Percentiles rank a stretch among this genome's conserved stretches.
These are phyloP conservation scores for Syzygium grande DNA, from an alignment of 345 rosid species.

Conservation along the genomic window DNA sequence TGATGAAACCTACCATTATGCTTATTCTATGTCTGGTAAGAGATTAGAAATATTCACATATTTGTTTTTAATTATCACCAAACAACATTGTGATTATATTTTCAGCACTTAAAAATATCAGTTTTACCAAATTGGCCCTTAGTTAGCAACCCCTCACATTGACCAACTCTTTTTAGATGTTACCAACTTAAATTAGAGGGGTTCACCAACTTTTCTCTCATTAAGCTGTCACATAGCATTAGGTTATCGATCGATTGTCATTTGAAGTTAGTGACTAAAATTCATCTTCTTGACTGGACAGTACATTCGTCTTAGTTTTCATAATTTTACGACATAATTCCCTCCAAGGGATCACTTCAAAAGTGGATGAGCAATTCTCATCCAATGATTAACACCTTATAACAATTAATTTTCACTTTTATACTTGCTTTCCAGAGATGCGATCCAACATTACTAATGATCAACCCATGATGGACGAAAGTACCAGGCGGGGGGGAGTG, in stretches of 20 bases:
- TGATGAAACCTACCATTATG: not conserved
- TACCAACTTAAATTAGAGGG: not conserved
- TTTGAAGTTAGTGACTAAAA: not conserved
- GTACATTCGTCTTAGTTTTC: not conserved
- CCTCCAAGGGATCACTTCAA: not conserved
- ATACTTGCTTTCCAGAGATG: not conserved
- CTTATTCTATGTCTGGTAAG: not conserved
- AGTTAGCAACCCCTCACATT: not conserved
- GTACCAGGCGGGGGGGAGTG: not conserved
- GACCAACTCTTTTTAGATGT: not conserved
- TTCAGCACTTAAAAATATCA: not conserved
- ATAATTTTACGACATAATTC: not conserved
- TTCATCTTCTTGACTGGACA: not conserved
- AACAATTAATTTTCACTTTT: not conserved
- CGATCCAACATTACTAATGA: not conserved
- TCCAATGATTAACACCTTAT: not conserved
- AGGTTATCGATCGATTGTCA: not conserved
- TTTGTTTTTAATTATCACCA: not conserved
- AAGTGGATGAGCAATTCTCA: not conserved
- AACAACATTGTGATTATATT: not conserved
- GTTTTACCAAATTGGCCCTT: not conserved
- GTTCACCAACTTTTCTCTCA: not conserved
- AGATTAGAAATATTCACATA: not conserved
- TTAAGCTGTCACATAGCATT: not conserved
- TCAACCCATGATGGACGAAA: not conserved